Evolutionary conservation across 331 rosid genomes (phyloP).

Genomic region (Stylosanthes scabra): DNA sequence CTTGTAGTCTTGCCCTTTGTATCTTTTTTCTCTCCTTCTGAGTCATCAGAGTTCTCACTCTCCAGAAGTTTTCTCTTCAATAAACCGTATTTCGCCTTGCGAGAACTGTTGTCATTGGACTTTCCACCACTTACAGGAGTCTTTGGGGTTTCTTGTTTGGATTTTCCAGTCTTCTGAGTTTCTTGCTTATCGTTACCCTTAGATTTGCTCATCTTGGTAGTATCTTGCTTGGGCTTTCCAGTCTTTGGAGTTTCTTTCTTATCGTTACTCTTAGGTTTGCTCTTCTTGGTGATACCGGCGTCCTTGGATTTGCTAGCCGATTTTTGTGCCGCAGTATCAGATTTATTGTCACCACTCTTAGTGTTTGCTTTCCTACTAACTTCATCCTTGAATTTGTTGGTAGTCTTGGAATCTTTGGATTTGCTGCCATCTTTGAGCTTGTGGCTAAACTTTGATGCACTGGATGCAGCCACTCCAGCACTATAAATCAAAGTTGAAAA

Average conservation of each 20-base stretch:
- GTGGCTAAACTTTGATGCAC: slow-evolving; percentile 56
- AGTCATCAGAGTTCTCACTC: slow-evolving; percentile 49
- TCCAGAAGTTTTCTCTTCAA: slow-evolving; percentile 57
- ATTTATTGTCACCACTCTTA: slow-evolving; percentile 58
- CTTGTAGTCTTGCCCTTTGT: slow-evolving; percentile 55
- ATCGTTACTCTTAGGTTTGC: slow-evolving; percentile 65
- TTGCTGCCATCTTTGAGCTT: slow-evolving; percentile 53
- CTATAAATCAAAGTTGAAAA: slow-evolving; percentile 49
- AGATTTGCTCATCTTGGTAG: no score
- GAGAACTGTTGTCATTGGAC: slow-evolving; percentile 53
- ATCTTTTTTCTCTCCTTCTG: slow-evolving; percentile 46
- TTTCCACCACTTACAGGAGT: slow-evolving; percentile 54
- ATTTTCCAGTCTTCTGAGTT: slow-evolving; percentile 51
- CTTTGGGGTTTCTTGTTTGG: slow-evolving; percentile 55
- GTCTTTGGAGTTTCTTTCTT: slow-evolving; percentile 54
- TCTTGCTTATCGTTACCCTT: slow-evolving; percentile 19
- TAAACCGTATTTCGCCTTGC: slow-evolving; percentile 61
- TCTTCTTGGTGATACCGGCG: slow-evolving; percentile 48
- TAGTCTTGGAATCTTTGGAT: slow-evolving; percentile 63
- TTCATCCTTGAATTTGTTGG: slow-evolving; percentile 53
- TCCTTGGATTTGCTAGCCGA: slow-evolving; percentile 54
- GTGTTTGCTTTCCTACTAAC: slow-evolving; percentile 51
- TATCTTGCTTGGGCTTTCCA: slow-evolving; percentile 58
- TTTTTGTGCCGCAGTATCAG: slow-evolving; percentile 52
- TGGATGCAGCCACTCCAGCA: slow-evolving; percentile 63